Base-by-base conservation (phyloP, 1,139 yeast genomes). In the Yamadazyma conglobata region DNA sequence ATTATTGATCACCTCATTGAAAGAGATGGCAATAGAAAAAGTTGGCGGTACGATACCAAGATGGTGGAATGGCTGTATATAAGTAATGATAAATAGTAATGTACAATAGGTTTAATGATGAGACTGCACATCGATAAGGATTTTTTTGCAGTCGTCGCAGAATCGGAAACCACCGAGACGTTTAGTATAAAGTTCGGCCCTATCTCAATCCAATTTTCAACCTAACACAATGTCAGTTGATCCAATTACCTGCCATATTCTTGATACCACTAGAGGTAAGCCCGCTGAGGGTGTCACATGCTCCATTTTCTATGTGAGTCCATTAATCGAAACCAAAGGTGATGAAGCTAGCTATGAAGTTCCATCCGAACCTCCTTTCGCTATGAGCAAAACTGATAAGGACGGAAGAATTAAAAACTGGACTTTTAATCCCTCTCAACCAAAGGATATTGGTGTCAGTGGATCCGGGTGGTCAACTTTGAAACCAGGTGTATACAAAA, bases 171-270 rank as follows among this genome's bases (percentile, higher is more conserved):
- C 13, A 4, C 35, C 35, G 35, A 26, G 10, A 18, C 21, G 7
- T 15, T 25, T 19, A 12, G 15, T 20, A n/a, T n/a, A n/a, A n/a
- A n/a, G n/a, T n/a, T n/a, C n/a, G n/a, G n/a, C n/a, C n/a, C n/a
- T n/a, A n/a, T n/a, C n/a, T n/a, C n/a, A n/a, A n/a, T n/a, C n/a
- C n/a, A 15, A 16, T 5, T 15, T 10, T 7, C 19, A 15, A 15
- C 8, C 18, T 19, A 10, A 8, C 20, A n/a, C 11, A 13, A 54
- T 56, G 59, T 47, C 62, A 10, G 66, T 56, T 19, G 69, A 60
- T 36, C 88, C 88, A 26, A 75, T 88, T 29, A 86, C 96, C 6
- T 87, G 96, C 56, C 96, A 88, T 54, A 76, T 88, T 10, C 64
- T 88, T 22, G 95, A 88, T 47, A 87, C 96, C 5, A 77, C 83